These are phyloP conservation scores for Calonectria hawksworthii DNA, from an alignment of 2,329 filamentous ascomycete species.

Conservation along the genomic window DNA sequence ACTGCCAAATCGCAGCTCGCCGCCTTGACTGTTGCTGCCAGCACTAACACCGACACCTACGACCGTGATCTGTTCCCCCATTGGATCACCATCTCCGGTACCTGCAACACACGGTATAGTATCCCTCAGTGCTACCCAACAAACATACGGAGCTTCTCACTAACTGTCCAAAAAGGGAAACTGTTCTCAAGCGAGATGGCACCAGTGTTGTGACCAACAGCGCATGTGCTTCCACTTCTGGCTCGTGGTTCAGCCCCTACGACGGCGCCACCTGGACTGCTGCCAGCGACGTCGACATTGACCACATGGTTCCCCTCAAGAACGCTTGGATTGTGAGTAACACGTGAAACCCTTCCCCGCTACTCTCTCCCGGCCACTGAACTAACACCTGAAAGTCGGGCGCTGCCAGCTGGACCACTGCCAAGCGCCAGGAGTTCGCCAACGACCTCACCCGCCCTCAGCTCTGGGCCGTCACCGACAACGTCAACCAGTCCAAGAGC, in stretches of 20 bases:
- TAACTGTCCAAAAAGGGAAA: slow-evolving; percentile 61
- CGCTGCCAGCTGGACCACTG: slow-evolving; percentile 79
- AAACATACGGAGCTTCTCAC: not conserved
- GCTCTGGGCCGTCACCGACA: slow-evolving; percentile 83
- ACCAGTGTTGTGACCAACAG: slow-evolving; percentile 69
- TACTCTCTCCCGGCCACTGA: slow-evolving; percentile 10
- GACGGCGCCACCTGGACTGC: slow-evolving; percentile 80
- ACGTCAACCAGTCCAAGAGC: slow-evolving; percentile 81
- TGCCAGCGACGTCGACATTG: slow-evolving; percentile 82
- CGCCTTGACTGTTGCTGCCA: slow-evolving; percentile 68
- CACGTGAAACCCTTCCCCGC: not conserved
- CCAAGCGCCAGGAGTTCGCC: slow-evolving; percentile 77
- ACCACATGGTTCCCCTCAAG: slow-evolving; percentile 85
- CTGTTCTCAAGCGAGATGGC: slow-evolving; percentile 81
- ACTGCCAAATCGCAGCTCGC: slow-evolving; percentile 71
- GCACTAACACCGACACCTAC: slow-evolving; percentile 70
- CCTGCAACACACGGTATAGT: slow-evolving; percentile 76
- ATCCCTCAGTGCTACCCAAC: not conserved
- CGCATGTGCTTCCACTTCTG: slow-evolving; percentile 74
- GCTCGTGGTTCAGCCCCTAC: slow-evolving; percentile 80
- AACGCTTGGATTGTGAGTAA: slow-evolving; percentile 81
- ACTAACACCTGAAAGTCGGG: slow-evolving; percentile 67
- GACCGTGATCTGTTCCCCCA: slow-evolving; percentile 77
- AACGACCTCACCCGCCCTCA: slow-evolving; percentile 84
- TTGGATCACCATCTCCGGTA: slow-evolving; percentile 76